phyloP scores from a whole-genome alignment of 202 grass and related monocot genomes.

The Panicum hallii region DNA sequence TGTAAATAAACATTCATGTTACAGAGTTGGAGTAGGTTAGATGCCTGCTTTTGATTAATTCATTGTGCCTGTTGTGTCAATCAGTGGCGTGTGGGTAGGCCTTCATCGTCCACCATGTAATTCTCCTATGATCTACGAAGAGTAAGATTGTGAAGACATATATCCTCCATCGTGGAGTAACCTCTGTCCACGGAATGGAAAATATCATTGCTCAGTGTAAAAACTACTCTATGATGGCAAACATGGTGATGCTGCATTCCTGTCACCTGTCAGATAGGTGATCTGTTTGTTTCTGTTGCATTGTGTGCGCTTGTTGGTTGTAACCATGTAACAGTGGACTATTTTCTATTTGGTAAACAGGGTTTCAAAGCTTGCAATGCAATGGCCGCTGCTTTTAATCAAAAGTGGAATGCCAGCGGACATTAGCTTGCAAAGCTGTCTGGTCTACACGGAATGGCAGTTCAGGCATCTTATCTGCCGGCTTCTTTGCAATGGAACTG shows the following conservation, averaged over 20 bases:
- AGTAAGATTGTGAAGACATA: neutral
- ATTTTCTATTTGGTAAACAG: neutral
- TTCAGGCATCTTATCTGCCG: neutral
- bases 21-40: neutral
- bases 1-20: neutral
- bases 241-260: neutral
- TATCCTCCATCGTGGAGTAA: neutral
- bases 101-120: neutral
- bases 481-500: neutral
- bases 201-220: neutral
- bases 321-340: neutral
- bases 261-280: neutral
- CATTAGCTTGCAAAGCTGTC: neutral
- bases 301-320: too few species aligned
- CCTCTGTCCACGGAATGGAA: neutral
- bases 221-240: neutral
- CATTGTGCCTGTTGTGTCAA: neutral
- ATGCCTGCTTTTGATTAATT: neutral
- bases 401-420: neutral
- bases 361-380: neutral
- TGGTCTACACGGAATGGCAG: neutral
- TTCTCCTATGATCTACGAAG: neutral
- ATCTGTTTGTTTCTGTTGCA: neutral
- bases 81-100: neutral
- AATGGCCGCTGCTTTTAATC: neutral